phyloP scores from a whole-genome alignment of 2,329 filamentous ascomycete genomes.

The Claviceps paspali region DNA sequence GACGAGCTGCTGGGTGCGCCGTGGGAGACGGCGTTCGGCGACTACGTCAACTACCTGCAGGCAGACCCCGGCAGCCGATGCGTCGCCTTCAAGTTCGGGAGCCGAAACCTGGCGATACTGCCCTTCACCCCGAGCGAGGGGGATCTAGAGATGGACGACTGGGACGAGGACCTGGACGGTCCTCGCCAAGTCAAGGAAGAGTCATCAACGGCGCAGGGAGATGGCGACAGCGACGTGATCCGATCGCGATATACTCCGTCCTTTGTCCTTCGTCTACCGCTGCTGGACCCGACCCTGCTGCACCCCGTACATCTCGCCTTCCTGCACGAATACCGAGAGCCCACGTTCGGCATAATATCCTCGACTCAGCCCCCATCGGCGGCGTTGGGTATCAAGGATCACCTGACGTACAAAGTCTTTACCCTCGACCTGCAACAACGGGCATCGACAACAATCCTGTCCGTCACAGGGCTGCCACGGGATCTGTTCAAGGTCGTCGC shows the following conservation, averaged over 20 bases:
- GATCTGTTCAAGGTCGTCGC: constrained; percentile 75
- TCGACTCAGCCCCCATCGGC: constrained; percentile 59
- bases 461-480: constrained; percentile 70
- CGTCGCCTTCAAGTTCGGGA: constrained; percentile 83
- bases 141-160: constrained; percentile 83
- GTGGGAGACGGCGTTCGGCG: constrained; percentile 61
- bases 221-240: constrained; percentile 11
- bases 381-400: constrained; percentile 70
- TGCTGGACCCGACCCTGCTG: constrained; percentile 73
- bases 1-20: constrained; percentile 74
- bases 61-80: constrained; percentile 88
- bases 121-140: constrained; percentile 79
- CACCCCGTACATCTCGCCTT: constrained; percentile 88
- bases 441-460: constrained; percentile 83
- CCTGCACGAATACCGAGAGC: constrained; percentile 91
- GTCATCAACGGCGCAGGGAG: constrained; percentile 19
- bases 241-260: constrained; percentile 67
- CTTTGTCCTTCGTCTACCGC: constrained; percentile 81
- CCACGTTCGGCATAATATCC: constrained; percentile 88
- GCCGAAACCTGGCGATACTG: constrained; percentile 78
- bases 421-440: constrained; percentile 87
- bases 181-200: constrained; percentile 38
- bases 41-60: constrained; percentile 66
- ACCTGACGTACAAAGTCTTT: constrained; percentile 83
- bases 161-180: constrained; percentile 68